Conservation (phyloP, 2,329 filamentous ascomycete species). For the Tolypocladium tropicale region DNA sequence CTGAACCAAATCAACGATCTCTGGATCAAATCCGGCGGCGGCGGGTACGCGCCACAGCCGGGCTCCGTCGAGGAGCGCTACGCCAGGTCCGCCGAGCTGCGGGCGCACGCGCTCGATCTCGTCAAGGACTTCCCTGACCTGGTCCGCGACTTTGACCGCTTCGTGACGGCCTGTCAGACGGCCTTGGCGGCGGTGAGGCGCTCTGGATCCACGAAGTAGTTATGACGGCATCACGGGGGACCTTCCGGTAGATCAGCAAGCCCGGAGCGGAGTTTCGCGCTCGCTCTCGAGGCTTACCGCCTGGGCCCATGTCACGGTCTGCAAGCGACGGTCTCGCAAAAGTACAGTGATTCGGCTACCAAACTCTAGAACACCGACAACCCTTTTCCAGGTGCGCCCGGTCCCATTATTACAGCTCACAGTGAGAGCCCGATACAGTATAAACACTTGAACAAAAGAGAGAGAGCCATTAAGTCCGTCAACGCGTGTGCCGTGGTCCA, state of each 20-base stretch:
- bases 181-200: conserved; percentile 1
- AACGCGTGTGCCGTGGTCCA: not conserved
- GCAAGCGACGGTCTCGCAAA: too few relatives aligned
- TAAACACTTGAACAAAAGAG: not conserved
- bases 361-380: not conserved
- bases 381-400: not conserved
- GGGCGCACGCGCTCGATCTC: conserved; percentile 10
- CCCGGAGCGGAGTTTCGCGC: not conserved
- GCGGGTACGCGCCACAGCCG: not conserved
- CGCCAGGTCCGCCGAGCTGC: conserved; percentile 10
- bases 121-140: conserved; percentile 17
- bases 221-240: not conserved
- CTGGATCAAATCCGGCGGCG: conserved; percentile 5
- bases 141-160: conserved; percentile 16
- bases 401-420: not conserved
- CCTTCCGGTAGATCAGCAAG: not conserved
- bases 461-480: not conserved
- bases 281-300: too few relatives aligned
- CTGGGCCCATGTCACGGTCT: too few relatives aligned
- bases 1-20: conserved; percentile 8
- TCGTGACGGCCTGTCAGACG: conserved; percentile 9
- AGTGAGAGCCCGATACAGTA: not conserved
- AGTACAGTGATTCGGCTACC: not conserved
- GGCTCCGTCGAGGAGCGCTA: conserved; percentile 2
- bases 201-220: not conserved